Percentiles rank a stretch among this genome's conserved stretches.
phyloP scores from a whole-genome alignment of 1,284 basidiomycete species.

The Fomes fomentarius region DNA sequence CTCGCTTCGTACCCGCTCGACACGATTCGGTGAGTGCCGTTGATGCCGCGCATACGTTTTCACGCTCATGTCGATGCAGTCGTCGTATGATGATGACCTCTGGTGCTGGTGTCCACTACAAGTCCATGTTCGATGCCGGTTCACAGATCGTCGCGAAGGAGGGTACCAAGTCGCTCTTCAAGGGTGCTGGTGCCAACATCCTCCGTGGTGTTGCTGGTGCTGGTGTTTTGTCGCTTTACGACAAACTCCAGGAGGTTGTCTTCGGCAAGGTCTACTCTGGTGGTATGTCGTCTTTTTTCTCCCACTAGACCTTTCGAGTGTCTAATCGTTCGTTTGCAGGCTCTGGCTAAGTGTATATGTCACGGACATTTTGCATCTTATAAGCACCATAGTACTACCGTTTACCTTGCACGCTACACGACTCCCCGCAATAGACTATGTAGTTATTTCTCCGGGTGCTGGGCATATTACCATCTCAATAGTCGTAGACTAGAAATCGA shows the following conservation, averaged over 20 bases:
- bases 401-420: slow-evolving; percentile 36
- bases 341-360: slow-evolving; percentile 44
- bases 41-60: slow-evolving; percentile 19
- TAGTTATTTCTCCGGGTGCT: slow-evolving; percentile 33
- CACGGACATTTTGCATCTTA: slow-evolving; percentile 32
- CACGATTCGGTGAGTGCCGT: slow-evolving; percentile 76
- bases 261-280: slow-evolving; percentile 98
- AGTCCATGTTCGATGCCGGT: slow-evolving; percentile 88
- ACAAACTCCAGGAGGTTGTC: slow-evolving; percentile 89
- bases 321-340: slow-evolving; percentile 35
- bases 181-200: slow-evolving; percentile 97
- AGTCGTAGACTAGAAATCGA: slow-evolving; percentile 26
- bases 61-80: slow-evolving; percentile 44
- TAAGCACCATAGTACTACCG: slow-evolving; percentile 37
- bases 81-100: slow-evolving; percentile 98
- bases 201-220: slow-evolving; percentile 98
- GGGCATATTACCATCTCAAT: slow-evolving; percentile 27
- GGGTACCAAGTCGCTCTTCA: slow-evolving; percentile 89
- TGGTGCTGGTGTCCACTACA: slow-evolving; percentile 84
- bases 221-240: slow-evolving; percentile 93
- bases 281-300: slow-evolving; percentile 36
- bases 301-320: not conserved
- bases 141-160: slow-evolving; percentile 90
- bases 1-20: slow-evolving; percentile 95
- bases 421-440: slow-evolving; percentile 37